phyloP scores from a whole-genome alignment of 106 monocot species.

The Dendrobium huoshanense region DNA sequence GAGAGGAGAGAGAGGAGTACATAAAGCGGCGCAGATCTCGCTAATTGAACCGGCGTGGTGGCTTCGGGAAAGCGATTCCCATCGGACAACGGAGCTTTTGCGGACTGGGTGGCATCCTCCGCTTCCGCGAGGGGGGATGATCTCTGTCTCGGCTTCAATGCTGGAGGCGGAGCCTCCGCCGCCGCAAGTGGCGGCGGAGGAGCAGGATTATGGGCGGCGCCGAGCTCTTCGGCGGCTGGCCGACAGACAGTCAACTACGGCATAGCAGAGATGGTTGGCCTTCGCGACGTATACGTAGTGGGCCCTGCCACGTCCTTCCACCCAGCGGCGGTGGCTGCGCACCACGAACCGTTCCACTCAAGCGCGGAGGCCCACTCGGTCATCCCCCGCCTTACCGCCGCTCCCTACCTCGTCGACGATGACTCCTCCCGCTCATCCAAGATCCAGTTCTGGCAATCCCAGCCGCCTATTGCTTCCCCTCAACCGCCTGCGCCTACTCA shows the following conservation, averaged over 20 bases:
- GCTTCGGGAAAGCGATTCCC: slow-evolving; percentile 50
- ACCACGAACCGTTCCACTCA: slow-evolving; percentile 9
- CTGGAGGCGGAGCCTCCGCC: neutral
- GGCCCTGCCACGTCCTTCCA: slow-evolving; percentile 10
- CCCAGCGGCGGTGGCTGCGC: slow-evolving; percentile 12
- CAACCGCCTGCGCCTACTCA: neutral
- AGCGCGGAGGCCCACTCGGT: slow-evolving; percentile 34
- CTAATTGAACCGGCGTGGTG: slow-evolving; percentile 21
- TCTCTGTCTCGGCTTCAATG: neutral
- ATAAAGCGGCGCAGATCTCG: neutral
- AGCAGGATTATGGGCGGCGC: slow-evolving; percentile 9
- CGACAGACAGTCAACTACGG: slow-evolving; percentile 37
- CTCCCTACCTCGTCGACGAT: slow-evolving; percentile 23
- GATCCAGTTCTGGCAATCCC: slow-evolving; percentile 42
- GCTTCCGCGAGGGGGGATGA: slow-evolving; percentile 11
- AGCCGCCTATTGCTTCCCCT: too few species aligned
- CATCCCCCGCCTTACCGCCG: slow-evolving; percentile 42
- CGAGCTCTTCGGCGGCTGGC: slow-evolving; percentile 7
- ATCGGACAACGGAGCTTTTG: slow-evolving; percentile 52
- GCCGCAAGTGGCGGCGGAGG: neutral
- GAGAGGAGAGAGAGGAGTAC: neutral
- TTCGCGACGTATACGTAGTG: slow-evolving; percentile 40
- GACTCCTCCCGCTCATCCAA: neutral
- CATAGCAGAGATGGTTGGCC: slow-evolving; percentile 42
- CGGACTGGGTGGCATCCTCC: slow-evolving; percentile 56